Conservation (phyloP, 2,329 filamentous ascomycete species). For the Pseudogymnoascus sp. region DNA sequence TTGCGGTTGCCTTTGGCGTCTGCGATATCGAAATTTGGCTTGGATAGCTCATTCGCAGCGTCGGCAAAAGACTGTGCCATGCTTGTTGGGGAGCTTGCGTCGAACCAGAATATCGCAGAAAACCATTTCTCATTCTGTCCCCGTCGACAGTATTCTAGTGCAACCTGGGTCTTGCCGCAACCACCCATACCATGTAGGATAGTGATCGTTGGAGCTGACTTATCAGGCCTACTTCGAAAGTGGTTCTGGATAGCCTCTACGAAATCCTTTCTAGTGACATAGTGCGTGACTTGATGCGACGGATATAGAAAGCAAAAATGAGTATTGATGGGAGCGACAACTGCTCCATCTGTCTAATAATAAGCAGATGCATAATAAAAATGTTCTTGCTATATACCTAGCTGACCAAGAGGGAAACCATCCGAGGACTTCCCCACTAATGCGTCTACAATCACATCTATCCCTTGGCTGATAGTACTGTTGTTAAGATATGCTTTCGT, state of each 20-base stretch:
- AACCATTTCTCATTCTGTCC: slow-evolving; percentile 10
- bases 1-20: background rate
- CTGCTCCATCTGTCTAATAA: slow-evolving; percentile 10
- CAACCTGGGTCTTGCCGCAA: slow-evolving; percentile 22
- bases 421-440: slow-evolving; percentile 10
- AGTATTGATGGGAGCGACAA: background rate
- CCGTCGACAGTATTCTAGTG: slow-evolving; percentile 18
- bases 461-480: background rate
- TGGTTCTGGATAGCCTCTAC: background rate
- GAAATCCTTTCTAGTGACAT: slow-evolving; percentile 2
- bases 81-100: slow-evolving; percentile 14
- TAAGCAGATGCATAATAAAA: background rate
- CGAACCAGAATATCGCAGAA: slow-evolving; percentile 18
- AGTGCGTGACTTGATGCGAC: slow-evolving; percentile 10
- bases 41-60: slow-evolving; percentile 6
- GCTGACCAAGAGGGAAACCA: background rate
- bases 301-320: slow-evolving; percentile 9
- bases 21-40: background rate
- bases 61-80: slow-evolving; percentile 15
- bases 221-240: background rate
- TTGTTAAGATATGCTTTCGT: slow-evolving; percentile 14
- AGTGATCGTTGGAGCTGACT: slow-evolving; percentile 9
- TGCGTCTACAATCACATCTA: slow-evolving; percentile 12
- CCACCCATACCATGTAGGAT: slow-evolving; percentile 19
- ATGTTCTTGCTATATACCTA: background rate